phyloP scores from a whole-genome alignment of 2,329 filamentous ascomycete genomes.

The Aquanectria penicillioides region DNA sequence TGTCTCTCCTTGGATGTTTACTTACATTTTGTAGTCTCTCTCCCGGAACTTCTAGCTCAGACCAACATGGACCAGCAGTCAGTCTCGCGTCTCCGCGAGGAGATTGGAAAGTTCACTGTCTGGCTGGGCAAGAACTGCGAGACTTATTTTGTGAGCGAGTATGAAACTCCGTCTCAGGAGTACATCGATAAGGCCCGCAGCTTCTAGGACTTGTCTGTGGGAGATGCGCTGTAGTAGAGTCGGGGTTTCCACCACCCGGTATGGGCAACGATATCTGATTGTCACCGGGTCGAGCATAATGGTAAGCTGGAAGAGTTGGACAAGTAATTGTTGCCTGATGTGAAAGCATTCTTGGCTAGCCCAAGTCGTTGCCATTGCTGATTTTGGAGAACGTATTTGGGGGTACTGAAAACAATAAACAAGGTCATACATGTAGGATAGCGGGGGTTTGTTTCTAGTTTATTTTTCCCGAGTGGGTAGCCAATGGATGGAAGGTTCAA shows the following conservation, averaged over 20 bases:
- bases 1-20: neutral
- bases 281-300: neutral
- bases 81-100: slow-evolving; percentile 86
- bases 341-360: neutral
- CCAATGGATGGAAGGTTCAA: neutral
- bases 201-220: slow-evolving; percentile 47
- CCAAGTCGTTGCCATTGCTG: neutral
- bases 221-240: neutral
- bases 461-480: slow-evolving; percentile 21
- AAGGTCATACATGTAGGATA: slow-evolving; percentile 35
- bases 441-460: slow-evolving; percentile 18
- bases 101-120: slow-evolving; percentile 84
- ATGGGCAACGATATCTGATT: neutral
- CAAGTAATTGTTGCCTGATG: neutral
- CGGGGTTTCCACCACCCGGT: neutral
- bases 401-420: slow-evolving; percentile 7
- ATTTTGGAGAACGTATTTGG: neutral
- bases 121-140: slow-evolving; percentile 84
- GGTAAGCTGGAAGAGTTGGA: neutral
- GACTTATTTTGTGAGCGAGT: slow-evolving; percentile 81
- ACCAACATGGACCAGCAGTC: slow-evolving; percentile 98
- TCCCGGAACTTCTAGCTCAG: slow-evolving; percentile 94
- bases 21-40: slow-evolving; percentile 69
- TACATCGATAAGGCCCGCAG: slow-evolving; percentile 75
- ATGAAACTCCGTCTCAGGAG: slow-evolving; percentile 76